These are phyloP conservation scores for Trichocladium antarcticum DNA, from an alignment of 495 filamentous ascomycete species.

Conservation along the genomic window DNA sequence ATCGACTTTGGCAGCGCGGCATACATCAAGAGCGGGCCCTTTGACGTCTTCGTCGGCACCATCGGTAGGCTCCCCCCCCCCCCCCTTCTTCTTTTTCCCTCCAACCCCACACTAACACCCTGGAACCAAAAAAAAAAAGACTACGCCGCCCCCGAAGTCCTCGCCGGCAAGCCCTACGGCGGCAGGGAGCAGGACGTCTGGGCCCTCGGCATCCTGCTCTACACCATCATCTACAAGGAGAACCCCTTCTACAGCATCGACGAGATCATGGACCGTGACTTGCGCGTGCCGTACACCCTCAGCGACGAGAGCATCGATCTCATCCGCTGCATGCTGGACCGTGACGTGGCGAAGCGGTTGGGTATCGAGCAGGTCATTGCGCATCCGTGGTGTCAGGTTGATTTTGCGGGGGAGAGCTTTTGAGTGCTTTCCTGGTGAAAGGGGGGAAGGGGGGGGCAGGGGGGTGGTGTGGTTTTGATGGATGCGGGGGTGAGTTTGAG, in stretches of 20 bases:
- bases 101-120: too few species aligned
- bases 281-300: constrained; percentile 82
- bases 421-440: background rate
- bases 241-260: constrained; percentile 99
- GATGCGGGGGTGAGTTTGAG: background rate
- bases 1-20: constrained; percentile 98
- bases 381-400: constrained; percentile 62
- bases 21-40: constrained; percentile 95
- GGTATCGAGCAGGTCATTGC: constrained; percentile 75
- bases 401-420: too few species aligned
- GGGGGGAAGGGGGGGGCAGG: background rate
- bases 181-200: constrained; percentile 97
- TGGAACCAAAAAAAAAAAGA: constrained; percentile 41
- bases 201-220: constrained; percentile 94
- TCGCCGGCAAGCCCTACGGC: constrained; percentile 85
- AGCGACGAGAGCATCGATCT: constrained; percentile 86
- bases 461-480: background rate
- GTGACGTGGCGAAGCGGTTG: constrained; percentile 70
- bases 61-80: constrained; percentile 59
- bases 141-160: constrained; percentile 93
- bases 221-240: constrained; percentile 98
- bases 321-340: constrained; percentile 80
- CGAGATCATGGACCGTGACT: constrained; percentile 95
- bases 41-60: constrained; percentile 97
- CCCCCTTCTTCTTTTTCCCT: background rate